Evolutionary conservation across 2,329 filamentous ascomycete species (phyloP).

Genomic region (Dendrostoma leiphaemia): DNA sequence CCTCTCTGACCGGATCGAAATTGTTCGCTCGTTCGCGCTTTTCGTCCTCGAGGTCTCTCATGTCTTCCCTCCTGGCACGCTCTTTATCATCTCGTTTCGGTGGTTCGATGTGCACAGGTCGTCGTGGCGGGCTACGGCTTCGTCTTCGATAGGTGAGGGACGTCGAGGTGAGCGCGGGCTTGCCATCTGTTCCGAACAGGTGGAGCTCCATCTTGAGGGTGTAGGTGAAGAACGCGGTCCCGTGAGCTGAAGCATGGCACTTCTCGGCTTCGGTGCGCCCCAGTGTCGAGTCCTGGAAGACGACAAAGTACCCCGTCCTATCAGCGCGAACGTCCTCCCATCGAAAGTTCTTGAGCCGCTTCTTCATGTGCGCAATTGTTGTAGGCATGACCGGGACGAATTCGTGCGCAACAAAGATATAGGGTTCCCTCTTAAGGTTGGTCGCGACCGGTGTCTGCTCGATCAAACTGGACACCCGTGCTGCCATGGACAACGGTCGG

Average conservation of each 20-base stretch:
- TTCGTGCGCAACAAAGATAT: conserved; percentile 83
- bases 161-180: conserved; percentile 29
- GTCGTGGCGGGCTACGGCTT: conserved; percentile 35
- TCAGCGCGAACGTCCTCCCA: conserved; percentile 84
- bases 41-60: conserved; percentile 83
- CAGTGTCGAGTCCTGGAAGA: conserved; percentile 76
- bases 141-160: conserved; percentile 28
- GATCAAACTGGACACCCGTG: conserved; percentile 14
- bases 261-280: conserved; percentile 79
- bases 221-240: conserved; percentile 86
- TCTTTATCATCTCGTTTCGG: conserved; percentile 65
- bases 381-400: conserved; percentile 84
- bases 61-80: conserved; percentile 67
- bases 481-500: conserved; percentile 15
- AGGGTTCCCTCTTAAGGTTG: conserved; percentile 75
- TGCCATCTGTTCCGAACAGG: conserved; percentile 28
- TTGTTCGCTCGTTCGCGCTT: conserved; percentile 84
- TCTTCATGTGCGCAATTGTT: conserved; percentile 87
- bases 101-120: conserved; percentile 36
- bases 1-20: conserved; percentile 86
- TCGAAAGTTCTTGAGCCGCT: conserved; percentile 77
- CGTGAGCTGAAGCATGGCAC: conserved; percentile 76
- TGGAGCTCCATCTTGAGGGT: conserved; percentile 86
- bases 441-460: conserved; percentile 45
- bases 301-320: conserved; percentile 82